Evolutionary conservation across 2,329 filamentous ascomycete species (phyloP).

Genomic region (Falciphora oryzae): DNA sequence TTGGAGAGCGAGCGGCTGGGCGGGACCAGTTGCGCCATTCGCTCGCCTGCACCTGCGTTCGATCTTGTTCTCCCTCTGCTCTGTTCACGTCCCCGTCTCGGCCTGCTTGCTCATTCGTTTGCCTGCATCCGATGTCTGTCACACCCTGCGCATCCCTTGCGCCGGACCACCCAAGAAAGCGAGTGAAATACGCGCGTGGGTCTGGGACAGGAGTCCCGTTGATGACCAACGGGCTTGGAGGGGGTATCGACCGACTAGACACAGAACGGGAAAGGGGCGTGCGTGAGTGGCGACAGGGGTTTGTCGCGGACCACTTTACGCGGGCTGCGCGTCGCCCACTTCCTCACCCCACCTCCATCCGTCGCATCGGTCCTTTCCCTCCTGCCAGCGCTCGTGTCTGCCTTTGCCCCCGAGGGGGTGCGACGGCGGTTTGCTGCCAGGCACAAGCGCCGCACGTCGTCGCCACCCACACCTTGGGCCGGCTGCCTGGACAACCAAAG

Average conservation of each 20-base stretch:
- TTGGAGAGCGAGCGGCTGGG: not conserved
- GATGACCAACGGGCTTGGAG: not conserved
- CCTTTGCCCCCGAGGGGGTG: not conserved
- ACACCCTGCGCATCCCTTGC: constrained; percentile 8
- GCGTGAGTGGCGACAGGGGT: not conserved
- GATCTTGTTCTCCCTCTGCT: constrained; percentile 1
- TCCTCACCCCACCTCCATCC: not conserved
- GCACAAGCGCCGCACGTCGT: not conserved
- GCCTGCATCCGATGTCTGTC: not conserved
- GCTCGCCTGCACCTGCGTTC: not conserved
- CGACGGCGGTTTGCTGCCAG: not conserved
- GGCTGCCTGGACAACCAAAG: not conserved
- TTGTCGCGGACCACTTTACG: constrained; percentile 9
- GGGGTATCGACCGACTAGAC: not conserved
- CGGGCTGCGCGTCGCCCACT: constrained; percentile 9
- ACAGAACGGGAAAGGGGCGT: not conserved
- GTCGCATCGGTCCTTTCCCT: not conserved
- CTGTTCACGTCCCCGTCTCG: constrained; percentile 1
- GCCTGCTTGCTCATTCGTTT: not conserved
- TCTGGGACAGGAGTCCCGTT: no score
- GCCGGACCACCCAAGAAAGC: not conserved
- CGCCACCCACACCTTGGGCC: not conserved
- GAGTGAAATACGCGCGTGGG: not conserved
- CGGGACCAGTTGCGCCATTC: not conserved
- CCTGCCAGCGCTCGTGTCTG: not conserved